phyloP scores from a whole-genome alignment of 169 alveolate genomes.

The Sarcocystis neurona region DNA sequence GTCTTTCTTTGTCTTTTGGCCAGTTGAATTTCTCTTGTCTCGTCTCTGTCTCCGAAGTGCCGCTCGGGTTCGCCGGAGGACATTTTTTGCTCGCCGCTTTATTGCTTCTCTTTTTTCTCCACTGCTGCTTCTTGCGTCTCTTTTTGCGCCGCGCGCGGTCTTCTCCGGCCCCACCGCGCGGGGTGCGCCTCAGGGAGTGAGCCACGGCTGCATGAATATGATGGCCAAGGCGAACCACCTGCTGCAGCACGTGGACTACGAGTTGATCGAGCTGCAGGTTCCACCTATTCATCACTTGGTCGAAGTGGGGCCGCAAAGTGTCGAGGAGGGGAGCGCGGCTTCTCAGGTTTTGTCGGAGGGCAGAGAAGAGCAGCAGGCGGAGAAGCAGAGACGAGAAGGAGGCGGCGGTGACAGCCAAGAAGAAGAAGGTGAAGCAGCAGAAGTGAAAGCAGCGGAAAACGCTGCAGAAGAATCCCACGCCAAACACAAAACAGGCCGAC shows the following conservation, averaged over 20 bases:
- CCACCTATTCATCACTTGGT: slow-evolving; percentile 78
- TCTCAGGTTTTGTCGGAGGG: no score
- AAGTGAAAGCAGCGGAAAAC: no score
- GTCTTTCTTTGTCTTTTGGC: no score
- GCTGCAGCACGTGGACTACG: slow-evolving; percentile 80
- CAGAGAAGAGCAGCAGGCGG: background rate
- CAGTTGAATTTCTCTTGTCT: no score
- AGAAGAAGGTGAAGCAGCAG: no score
- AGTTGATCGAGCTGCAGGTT: slow-evolving; percentile 78
- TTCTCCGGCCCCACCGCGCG: background rate
- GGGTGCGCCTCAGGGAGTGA: slow-evolving; percentile 73
- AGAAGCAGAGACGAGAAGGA: background rate
- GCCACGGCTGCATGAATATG: slow-evolving; percentile 84
- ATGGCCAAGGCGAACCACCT: slow-evolving; percentile 84
- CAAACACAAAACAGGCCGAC: no score
- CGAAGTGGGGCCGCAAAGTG: background rate
- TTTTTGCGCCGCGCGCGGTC: background rate
- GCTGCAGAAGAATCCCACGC: no score
- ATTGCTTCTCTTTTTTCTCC: background rate
- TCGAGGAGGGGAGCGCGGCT: background rate
- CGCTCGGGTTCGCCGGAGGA: no score
- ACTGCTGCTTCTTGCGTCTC: background rate
- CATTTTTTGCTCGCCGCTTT: no score
- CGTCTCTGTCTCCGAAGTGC: no score
- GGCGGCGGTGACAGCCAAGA: background rate